Base-by-base conservation (phyloP, 441 rosid genomes). In the Hura crepitans region DNA sequence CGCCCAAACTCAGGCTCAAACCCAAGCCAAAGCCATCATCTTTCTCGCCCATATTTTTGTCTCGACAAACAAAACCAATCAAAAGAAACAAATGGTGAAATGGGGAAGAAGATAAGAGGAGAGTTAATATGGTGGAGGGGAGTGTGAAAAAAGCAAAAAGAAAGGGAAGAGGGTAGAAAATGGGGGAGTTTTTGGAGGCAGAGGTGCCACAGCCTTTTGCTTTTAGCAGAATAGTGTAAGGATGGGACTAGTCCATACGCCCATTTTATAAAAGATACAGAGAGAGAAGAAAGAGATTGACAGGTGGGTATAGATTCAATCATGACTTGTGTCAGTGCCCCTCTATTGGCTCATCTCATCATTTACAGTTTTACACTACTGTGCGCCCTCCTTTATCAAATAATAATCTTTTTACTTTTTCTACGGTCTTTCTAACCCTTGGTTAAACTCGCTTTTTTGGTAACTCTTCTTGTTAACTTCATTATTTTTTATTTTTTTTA, bases 1-100 rank as follows among this genome's bases (percentile, higher is more conserved):
- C 70, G 15, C 96, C 89, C 72, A 91, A 76, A 74, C 87, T 78
- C 65, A 91, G 72, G 72, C 88, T 79, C 71, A 88, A 75, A 77
- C 87, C 80, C 77, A 93, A 59, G 11, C 89, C 85, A 72, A 90
- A 77, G 0, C 78, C 86, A 75, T 88, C 88, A 54, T 84, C 86
- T 75, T 79, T 83, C 61, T 82, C 89, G 53, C 73, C 85, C 97
- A 85, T 85, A 66, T 7, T 62, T 30, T 57, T 4, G 23, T 37
- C 28, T n/a, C n/a, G n/a, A n/a, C n/a, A n/a, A n/a, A n/a, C n/a
- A n/a, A n/a, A n/a, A n/a, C n/a, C n/a, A n/a, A n/a, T n/a, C n/a
- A n/a, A n/a, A n/a, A n/a, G n/a, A n/a, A n/a, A n/a, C n/a, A n/a
- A n/a, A n/a, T n/a, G n/a, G n/a, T 35, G 39, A 35, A 35, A 27